Percentiles rank a stretch among this genome's conserved stretches.
Evolutionary conservation across 2,329 filamentous ascomycete genomes (phyloP).

Genomic region (Sarocladium strictum): DNA sequence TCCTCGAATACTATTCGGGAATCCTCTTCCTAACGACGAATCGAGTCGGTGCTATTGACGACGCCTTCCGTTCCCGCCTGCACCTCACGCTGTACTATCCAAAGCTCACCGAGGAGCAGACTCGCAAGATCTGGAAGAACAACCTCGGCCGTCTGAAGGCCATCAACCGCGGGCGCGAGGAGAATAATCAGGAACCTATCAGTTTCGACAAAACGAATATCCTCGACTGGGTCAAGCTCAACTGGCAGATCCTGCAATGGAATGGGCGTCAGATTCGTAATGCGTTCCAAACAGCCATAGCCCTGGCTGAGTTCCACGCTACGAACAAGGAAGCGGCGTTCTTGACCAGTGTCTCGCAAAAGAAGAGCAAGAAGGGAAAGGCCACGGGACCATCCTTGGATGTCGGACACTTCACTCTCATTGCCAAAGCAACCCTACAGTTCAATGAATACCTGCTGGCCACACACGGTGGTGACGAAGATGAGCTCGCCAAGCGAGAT

Average conservation of each 20-base stretch:
- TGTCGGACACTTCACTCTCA: not conserved
- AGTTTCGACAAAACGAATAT: not conserved
- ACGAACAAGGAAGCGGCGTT: not conserved
- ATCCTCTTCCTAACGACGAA: conserved; percentile 27
- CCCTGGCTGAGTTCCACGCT: conserved; percentile 22
- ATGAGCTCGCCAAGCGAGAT: not conserved
- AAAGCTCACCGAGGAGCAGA: conserved; percentile 14
- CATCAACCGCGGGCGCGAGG: not conserved
- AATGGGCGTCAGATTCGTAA: conserved; percentile 26
- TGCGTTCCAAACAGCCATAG: conserved; percentile 22
- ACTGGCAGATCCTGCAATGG: conserved; percentile 14
- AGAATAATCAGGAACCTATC: not conserved
- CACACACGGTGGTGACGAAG: not conserved
- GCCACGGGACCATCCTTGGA: not conserved
- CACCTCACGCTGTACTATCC: conserved; percentile 24
- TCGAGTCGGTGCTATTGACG: conserved; percentile 23
- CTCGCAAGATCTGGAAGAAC: conserved; percentile 9
- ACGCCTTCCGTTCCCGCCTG: conserved; percentile 25
- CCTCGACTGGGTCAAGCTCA: not conserved
- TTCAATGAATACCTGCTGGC: not conserved
- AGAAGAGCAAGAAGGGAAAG: no score
- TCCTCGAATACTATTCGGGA: conserved; percentile 14
- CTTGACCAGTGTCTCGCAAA: no score
- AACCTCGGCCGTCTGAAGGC: not conserved
- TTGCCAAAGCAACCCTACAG: not conserved